Evolutionary conservation across 345 rosid species (phyloP).

Genomic region (Mercurialis annua): DNA sequence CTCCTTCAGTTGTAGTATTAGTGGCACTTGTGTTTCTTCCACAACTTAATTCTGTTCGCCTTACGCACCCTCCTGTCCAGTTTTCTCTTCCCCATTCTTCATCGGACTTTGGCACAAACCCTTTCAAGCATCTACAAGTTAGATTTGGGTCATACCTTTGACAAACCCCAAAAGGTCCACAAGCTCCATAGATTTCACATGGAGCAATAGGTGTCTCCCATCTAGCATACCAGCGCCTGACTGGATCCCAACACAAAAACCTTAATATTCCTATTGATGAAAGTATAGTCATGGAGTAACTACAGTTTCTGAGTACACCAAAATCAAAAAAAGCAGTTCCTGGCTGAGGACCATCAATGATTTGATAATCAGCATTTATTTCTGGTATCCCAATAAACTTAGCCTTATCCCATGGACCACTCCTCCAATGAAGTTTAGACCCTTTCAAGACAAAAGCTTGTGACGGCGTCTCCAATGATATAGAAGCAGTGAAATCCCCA

Average conservation of each 20-base stretch:
- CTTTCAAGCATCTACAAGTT: constrained; percentile 50
- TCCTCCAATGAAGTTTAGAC: constrained; percentile 13
- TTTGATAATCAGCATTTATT: constrained; percentile 13
- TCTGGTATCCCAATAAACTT: constrained; percentile 13
- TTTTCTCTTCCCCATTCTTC: constrained; percentile 40
- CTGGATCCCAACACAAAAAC: constrained; percentile 5
- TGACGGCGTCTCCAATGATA: background rate
- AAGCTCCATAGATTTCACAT: constrained; percentile 46
- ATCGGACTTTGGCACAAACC: constrained; percentile 41
- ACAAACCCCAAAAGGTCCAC: constrained; percentile 52
- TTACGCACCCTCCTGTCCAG: constrained; percentile 50
- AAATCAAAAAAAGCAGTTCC: constrained; percentile 2
- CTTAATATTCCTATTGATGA: background rate
- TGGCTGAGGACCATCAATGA: constrained; percentile 8
- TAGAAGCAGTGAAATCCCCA: background rate
- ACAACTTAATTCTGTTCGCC: constrained; percentile 36
- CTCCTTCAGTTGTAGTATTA: constrained; percentile 15
- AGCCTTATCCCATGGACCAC: constrained; percentile 10
- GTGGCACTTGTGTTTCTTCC: constrained; percentile 7
- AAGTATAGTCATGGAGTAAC: background rate
- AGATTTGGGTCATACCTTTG: constrained; percentile 10
- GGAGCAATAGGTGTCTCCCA: constrained; percentile 11
- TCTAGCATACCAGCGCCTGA: constrained; percentile 13
- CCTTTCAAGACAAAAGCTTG: constrained; percentile 8
- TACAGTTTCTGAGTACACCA: constrained; percentile 9